These are phyloP conservation scores for Pyrrhoderma noxium DNA, from an alignment of 1,284 basidiomycete species.

Conservation along the genomic window DNA sequence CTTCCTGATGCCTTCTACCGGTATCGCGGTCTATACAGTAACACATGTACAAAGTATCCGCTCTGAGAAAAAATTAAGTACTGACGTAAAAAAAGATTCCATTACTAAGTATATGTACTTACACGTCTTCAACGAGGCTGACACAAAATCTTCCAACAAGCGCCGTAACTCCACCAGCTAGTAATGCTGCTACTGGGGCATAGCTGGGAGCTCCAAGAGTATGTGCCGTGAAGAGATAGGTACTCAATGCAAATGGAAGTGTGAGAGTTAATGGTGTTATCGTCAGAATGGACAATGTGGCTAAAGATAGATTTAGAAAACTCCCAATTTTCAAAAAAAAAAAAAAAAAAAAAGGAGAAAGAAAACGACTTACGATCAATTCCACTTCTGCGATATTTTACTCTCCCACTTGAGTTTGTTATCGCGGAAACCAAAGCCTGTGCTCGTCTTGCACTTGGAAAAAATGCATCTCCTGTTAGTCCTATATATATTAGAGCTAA, in stretches of 20 bases:
- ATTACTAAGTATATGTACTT: conserved; percentile 28
- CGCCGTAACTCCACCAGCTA: conserved; percentile 76
- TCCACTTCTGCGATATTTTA: conserved; percentile 42
- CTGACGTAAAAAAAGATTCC: too few relatives aligned
- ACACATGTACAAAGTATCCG: conserved; percentile 83
- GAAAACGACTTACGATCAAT: conserved; percentile 47
- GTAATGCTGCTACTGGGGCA: conserved; percentile 68
- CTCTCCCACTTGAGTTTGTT: conserved; percentile 31
- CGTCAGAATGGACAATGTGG: conserved; percentile 67
- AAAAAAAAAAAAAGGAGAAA: conserved; percentile 3
- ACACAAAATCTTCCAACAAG: conserved; percentile 79
- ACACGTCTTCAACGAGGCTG: conserved; percentile 76
- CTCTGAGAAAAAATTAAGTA: conserved; percentile 32
- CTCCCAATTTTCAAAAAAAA: neutral
- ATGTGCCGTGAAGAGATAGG: conserved; percentile 86
- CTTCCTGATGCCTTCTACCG: conserved; percentile 53
- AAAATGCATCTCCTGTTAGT: conserved; percentile 80
- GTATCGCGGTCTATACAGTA: conserved; percentile 81
- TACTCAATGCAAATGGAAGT: conserved; percentile 73
- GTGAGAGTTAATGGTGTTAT: conserved; percentile 73
- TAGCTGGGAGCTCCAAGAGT: conserved; percentile 70
- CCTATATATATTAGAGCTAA: conserved; percentile 83
- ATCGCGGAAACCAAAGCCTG: conserved; percentile 48
- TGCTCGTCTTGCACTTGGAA: conserved; percentile 66
- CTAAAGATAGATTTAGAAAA: conserved; percentile 31